A percentile compares a stretch with the other conserved stretches of the same genome.
Evolutionary conservation across 2,329 filamentous ascomycete genomes (phyloP).

Genomic region (Bertia moriformis): DNA sequence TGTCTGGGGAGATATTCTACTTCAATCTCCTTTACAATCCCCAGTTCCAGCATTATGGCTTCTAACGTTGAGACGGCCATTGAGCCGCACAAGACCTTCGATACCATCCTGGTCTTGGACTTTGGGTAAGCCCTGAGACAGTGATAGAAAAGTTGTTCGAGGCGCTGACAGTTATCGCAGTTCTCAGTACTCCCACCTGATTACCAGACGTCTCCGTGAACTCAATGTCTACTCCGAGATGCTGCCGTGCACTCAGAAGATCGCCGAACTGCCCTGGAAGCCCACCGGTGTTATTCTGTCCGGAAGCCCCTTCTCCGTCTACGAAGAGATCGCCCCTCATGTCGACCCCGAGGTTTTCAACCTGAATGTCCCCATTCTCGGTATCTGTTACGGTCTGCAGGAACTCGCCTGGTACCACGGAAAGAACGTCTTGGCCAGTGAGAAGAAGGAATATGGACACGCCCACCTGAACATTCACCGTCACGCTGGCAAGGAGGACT

Average conservation of each 20-base stretch:
- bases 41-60: too few relatives aligned
- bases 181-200: constrained; percentile 37
- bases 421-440: constrained; percentile 53
- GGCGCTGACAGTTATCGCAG: constrained; percentile 2
- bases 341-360: constrained; percentile 73
- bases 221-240: constrained; percentile 78
- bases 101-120: constrained; percentile 61
- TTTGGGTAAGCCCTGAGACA: constrained; percentile 29
- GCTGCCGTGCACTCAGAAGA: constrained; percentile 73
- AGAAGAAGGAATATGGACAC: constrained; percentile 58
- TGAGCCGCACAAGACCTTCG: too few relatives aligned
- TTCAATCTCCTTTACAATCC: too few relatives aligned
- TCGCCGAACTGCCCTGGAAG: constrained; percentile 61
- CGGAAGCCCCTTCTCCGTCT: constrained; percentile 53
- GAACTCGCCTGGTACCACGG: constrained; percentile 58
- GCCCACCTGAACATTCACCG: constrained; percentile 49
- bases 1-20: too few relatives aligned
- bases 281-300: constrained; percentile 55
- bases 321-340: constrained; percentile 48
- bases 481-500: too few relatives aligned
- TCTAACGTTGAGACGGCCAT: too few relatives aligned
- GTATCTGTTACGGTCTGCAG: constrained; percentile 47
- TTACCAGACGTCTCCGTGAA: constrained; percentile 60
- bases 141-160: constrained; percentile 4
- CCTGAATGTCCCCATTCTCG: constrained; percentile 45